Percentiles rank a stretch among this genome's conserved stretches.
phyloP scores from a whole-genome alignment of 768 basidiomycete species.

The Boletus subparvulus region DNA sequence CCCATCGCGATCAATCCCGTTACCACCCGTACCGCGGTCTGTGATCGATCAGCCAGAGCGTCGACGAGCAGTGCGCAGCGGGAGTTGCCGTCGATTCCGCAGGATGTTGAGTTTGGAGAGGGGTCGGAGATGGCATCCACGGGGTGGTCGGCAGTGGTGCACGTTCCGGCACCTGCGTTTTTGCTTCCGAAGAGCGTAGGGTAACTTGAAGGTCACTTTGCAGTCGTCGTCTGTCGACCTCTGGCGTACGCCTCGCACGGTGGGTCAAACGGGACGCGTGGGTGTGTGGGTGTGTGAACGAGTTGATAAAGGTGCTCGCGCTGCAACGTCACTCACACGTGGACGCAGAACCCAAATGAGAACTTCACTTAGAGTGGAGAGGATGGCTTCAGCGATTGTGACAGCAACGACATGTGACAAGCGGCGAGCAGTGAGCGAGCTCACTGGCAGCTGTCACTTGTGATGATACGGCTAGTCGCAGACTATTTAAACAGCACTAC shows the following conservation, averaged over 20 bases:
- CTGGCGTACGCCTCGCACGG: not conserved
- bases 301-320: too few species aligned
- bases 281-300: too few species aligned
- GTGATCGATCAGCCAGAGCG: constrained; percentile 30
- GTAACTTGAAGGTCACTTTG: not conserved
- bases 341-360: too few species aligned
- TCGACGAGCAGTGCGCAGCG: constrained; percentile 51
- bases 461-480: too few species aligned
- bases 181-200: constrained; percentile 6
- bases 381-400: too few species aligned
- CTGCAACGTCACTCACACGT: too few species aligned
- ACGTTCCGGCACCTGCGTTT: constrained; percentile 21
- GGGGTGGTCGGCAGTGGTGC: constrained; percentile 53
- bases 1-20: constrained; percentile 25
- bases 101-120: constrained; percentile 51
- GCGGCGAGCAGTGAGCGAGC: too few species aligned
- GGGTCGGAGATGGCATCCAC: constrained; percentile 44
- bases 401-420: too few species aligned
- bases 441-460: too few species aligned
- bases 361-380: too few species aligned
- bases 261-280: too few species aligned
- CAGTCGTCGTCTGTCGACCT: not conserved
- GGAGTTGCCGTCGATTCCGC: constrained; percentile 65
- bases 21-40: constrained; percentile 42
- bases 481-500: too few species aligned